Percentiles rank a stretch among this genome's conserved stretches.
Conservation (phyloP, 192 early-diverging fungal species). For the Backusella macrospora region DNA sequence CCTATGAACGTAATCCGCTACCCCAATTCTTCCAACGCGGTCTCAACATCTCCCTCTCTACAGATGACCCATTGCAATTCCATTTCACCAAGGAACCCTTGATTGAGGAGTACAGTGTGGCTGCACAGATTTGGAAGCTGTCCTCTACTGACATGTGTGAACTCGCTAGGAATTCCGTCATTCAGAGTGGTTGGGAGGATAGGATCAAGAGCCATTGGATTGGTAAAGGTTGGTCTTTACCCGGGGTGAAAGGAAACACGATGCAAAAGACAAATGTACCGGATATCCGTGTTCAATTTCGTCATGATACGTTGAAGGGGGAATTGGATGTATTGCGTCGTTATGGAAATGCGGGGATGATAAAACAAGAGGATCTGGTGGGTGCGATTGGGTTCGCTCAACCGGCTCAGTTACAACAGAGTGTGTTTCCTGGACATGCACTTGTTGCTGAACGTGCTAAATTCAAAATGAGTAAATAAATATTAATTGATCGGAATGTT, state of each 20-base stretch:
- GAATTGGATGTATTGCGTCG: slow-evolving; percentile 56
- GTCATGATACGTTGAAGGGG: slow-evolving; percentile 82
- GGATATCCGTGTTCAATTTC: slow-evolving; percentile 77
- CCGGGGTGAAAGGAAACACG: slow-evolving; percentile 79
- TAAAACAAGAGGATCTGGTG: neutral
- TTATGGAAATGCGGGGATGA: slow-evolving; percentile 21
- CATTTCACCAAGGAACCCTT: slow-evolving; percentile 95
- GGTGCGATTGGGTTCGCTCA: neutral
- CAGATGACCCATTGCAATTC: slow-evolving; percentile 95
- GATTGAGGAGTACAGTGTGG: slow-evolving; percentile 96
- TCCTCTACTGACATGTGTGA: slow-evolving; percentile 93
- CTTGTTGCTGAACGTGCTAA: neutral
- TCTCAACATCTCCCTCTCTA: slow-evolving; percentile 87
- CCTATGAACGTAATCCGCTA: slow-evolving; percentile 92
- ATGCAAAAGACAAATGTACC: slow-evolving; percentile 94
- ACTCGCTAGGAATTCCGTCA: slow-evolving; percentile 84
- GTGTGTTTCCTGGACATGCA: neutral
- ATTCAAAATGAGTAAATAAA: neutral
- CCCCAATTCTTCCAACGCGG: slow-evolving; percentile 90
- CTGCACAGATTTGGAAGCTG: slow-evolving; percentile 94
- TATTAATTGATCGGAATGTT: neutral
- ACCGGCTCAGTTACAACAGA: neutral
- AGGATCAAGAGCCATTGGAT: slow-evolving; percentile 92
- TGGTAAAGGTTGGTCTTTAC: slow-evolving; percentile 73
- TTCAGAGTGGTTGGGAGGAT: slow-evolving; percentile 89